Conservation (phyloP, 768 basidiomycete species). For the Rhizopogon vinicolor region DNA sequence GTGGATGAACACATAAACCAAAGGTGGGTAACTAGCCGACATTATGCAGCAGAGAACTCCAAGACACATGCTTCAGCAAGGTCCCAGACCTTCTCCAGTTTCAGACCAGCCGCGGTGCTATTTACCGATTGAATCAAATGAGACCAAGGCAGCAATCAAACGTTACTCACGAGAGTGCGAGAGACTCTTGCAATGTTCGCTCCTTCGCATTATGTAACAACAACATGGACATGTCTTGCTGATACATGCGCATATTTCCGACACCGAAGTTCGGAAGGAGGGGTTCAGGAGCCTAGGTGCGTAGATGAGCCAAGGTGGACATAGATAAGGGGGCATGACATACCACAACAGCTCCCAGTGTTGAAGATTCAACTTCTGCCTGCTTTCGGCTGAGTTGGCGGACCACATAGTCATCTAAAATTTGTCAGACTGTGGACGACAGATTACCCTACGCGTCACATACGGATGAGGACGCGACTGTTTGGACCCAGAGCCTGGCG, state of each 20-base stretch:
- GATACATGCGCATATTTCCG: constrained; percentile 23
- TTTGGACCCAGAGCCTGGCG: constrained; percentile 23
- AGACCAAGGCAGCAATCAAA: neutral
- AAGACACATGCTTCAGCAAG: constrained; percentile 21
- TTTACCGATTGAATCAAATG: constrained; percentile 2
- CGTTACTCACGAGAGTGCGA: constrained; percentile 23
- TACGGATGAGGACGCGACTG: constrained; percentile 29
- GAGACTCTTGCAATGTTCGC: constrained; percentile 23
- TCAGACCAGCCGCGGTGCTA: constrained; percentile 20
- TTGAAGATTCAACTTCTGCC: constrained; percentile 7
- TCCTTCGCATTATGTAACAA: constrained; percentile 28
- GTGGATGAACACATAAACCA: constrained; percentile 14
- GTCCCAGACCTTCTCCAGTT: constrained; percentile 28
- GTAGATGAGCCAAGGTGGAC: neutral
- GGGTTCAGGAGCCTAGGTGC: constrained; percentile 27
- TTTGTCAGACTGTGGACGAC: neutral
- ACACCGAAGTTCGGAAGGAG: constrained; percentile 29
- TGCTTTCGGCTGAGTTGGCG: constrained; percentile 12
- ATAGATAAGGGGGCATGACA: neutral
- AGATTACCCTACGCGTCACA: neutral
- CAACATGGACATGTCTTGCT: constrained; percentile 27
- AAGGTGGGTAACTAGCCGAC: neutral
- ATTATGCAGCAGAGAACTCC: constrained; percentile 19
- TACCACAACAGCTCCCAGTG: constrained; percentile 12
- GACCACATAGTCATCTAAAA: constrained; percentile 20